Evolutionary conservation across 768 basidiomycete genomes (phyloP).

Genomic region (Trametes villosa): DNA sequence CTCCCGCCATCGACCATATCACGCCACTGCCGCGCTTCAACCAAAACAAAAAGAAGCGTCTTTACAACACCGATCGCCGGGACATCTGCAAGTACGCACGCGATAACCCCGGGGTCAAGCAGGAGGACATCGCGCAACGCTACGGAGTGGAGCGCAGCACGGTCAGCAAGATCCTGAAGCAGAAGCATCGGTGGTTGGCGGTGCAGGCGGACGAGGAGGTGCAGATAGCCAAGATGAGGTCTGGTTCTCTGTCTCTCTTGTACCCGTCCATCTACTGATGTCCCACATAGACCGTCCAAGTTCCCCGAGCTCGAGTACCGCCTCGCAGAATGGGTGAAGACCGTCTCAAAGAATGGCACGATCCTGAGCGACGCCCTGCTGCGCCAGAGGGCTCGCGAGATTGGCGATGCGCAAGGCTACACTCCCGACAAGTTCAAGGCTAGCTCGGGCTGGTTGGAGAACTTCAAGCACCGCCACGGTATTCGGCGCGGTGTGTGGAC

Average conservation of each 20-base stretch:
- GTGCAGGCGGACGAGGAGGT: slow-evolving; percentile 61
- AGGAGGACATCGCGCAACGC: slow-evolving; percentile 79
- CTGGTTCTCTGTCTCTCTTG: slow-evolving; percentile 20
- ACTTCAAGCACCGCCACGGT: slow-evolving; percentile 83
- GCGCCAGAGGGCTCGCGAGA: slow-evolving; percentile 68
- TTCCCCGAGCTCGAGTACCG: slow-evolving; percentile 77
- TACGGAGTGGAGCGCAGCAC: slow-evolving; percentile 90
- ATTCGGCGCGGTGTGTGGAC: slow-evolving; percentile 70
- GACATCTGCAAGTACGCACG: slow-evolving; percentile 71
- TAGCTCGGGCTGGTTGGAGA: slow-evolving; percentile 91
- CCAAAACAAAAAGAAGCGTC: slow-evolving; percentile 65
- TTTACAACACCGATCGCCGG: slow-evolving; percentile 76
- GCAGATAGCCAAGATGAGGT: slow-evolving; percentile 75
- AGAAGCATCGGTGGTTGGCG: slow-evolving; percentile 82
- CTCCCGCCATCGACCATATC: slow-evolving; percentile 33
- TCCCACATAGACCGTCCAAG: slow-evolving; percentile 64
- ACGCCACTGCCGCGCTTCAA: not conserved
- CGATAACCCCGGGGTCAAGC: slow-evolving; percentile 68
- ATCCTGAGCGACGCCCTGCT: slow-evolving; percentile 69
- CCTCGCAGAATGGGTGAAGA: slow-evolving; percentile 62
- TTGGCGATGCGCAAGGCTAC: slow-evolving; percentile 60
- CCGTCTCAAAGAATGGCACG: slow-evolving; percentile 50
- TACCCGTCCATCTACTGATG: slow-evolving; percentile 6
- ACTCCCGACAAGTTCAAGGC: slow-evolving; percentile 83
- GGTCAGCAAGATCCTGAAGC: slow-evolving; percentile 90